Conservation (phyloP, 495 filamentous ascomycete species). For the Apodospora peruviana region DNA sequence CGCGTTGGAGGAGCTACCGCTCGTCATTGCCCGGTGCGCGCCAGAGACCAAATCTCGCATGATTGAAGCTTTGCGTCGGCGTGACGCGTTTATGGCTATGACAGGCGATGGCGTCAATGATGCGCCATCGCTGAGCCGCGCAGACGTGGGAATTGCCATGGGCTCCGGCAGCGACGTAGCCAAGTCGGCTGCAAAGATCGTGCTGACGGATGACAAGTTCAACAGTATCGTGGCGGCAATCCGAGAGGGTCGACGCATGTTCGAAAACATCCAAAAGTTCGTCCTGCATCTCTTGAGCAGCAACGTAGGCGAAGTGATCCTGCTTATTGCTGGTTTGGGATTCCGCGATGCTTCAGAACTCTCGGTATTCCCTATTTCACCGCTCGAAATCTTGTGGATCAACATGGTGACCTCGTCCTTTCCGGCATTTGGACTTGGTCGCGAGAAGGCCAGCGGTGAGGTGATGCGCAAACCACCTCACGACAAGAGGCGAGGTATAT, state of each 20-base stretch:
- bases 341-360: constrained; percentile 60
- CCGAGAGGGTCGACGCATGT: constrained; percentile 66
- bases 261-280: constrained; percentile 82
- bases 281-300: constrained; percentile 66
- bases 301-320: constrained; percentile 70
- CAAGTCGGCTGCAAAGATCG: constrained; percentile 81
- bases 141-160: constrained; percentile 86
- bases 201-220: constrained; percentile 86
- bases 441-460: constrained; percentile 60
- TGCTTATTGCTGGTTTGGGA: constrained; percentile 63
- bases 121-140: constrained; percentile 68
- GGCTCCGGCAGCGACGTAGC: constrained; percentile 86
- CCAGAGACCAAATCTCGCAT: constrained; percentile 64
- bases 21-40: constrained; percentile 61
- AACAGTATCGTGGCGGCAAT: constrained; percentile 71
- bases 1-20: constrained; percentile 50
- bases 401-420: constrained; percentile 74
- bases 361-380: constrained; percentile 71
- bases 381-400: constrained; percentile 72
- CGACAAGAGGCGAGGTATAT: constrained; percentile 60
- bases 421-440: constrained; percentile 68
- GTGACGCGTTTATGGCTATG: constrained; percentile 56
- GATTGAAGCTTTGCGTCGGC: constrained; percentile 62
- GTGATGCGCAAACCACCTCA: constrained; percentile 70
- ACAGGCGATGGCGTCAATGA: constrained; percentile 83